Conservation (phyloP, 2,329 filamentous ascomycete species). For the Eurotiales sp. region DNA sequence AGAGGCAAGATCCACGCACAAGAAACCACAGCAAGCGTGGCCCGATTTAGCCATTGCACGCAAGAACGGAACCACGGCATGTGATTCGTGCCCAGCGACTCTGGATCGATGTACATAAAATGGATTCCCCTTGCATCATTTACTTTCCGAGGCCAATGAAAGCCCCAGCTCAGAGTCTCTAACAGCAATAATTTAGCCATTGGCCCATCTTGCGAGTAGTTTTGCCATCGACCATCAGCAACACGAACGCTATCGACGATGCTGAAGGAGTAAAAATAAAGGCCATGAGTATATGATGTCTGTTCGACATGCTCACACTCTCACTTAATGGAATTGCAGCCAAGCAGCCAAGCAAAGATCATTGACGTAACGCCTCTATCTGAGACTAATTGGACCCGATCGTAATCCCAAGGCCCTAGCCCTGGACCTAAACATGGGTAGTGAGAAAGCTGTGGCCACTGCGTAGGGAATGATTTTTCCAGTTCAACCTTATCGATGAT, state of each 20-base stretch:
- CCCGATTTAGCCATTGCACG: conserved; percentile 15
- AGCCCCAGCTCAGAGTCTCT: conserved; percentile 11
- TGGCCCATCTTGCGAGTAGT: not conserved
- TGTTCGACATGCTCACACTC: not conserved
- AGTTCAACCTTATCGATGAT: not conserved
- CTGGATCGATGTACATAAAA: conserved; percentile 25
- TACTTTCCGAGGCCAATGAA: conserved; percentile 27
- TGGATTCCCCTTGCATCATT: conserved; percentile 36
- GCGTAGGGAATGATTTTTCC: not conserved
- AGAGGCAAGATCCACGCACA: conserved; percentile 29
- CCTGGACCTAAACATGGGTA: conserved; percentile 1
- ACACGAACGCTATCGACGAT: not conserved
- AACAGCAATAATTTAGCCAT: conserved; percentile 9
- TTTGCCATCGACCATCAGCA: not conserved
- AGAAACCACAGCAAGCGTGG: conserved; percentile 19
- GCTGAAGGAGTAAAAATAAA: not conserved
- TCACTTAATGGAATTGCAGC: not conserved
- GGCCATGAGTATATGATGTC: not conserved
- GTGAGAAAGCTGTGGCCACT: conserved; percentile 6
- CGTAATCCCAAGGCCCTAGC: not conserved
- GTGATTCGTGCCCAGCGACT: conserved; percentile 35
- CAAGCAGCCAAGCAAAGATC: conserved; percentile 3
- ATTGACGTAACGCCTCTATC: not conserved
- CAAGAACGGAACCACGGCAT: conserved; percentile 20
- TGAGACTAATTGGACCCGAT: not conserved